Evolutionary conservation across 2,329 filamentous ascomycete species (phyloP), one percentile per base, ranked within the genome.

Genomic region (Lomentospora prolificans): DNA sequence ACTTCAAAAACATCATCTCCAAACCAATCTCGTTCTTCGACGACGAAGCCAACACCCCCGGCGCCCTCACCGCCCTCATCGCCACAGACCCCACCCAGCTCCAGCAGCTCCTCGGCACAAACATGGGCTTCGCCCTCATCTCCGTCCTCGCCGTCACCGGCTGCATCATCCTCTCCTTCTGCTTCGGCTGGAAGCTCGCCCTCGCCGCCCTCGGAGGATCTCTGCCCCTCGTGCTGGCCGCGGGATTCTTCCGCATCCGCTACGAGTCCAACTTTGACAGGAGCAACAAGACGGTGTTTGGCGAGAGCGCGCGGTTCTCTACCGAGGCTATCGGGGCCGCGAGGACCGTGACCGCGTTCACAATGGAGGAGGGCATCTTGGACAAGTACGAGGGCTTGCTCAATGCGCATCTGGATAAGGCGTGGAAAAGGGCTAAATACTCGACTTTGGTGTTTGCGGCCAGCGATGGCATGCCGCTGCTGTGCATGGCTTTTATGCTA

Each of bases 241-340:
- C 72, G 1, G 71, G 72, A 0, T 82, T 85, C 36, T 79, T 84
- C 48, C 67, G 74, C 46, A 74, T 81, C 3, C 51, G 55, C 8
- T 55, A 59, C 53, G 58, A 59, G 31, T 41, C 52, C 14, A 33
- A 55, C 9, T 55, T 51, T 17, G 55, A 41, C 6, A 31, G 46
- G 17, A 51, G 50, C n/a, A 59, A 60, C 25, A 31, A 31, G 14
- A 28, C 51, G 4, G 57, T 55, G 9, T 51, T 58, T 10, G 58
- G 55, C 6, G 53, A 53, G 8, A 55, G 54, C 2, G 55, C 53
- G 3, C 33, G 50, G 50, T 60, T 58, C 50, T 57, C 55, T 3
- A 51, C 52, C 2, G 57, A 58, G 19, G 53, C 58, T 8, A 39
- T 60, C 3, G 50, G 39, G 2, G 55, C 58, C 7, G 51, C 50